Percentiles rank a stretch among this genome's conserved stretches.
phyloP scores from a whole-genome alignment of 2,329 filamentous ascomycete species.

The Cladophialophora psammophila region DNA sequence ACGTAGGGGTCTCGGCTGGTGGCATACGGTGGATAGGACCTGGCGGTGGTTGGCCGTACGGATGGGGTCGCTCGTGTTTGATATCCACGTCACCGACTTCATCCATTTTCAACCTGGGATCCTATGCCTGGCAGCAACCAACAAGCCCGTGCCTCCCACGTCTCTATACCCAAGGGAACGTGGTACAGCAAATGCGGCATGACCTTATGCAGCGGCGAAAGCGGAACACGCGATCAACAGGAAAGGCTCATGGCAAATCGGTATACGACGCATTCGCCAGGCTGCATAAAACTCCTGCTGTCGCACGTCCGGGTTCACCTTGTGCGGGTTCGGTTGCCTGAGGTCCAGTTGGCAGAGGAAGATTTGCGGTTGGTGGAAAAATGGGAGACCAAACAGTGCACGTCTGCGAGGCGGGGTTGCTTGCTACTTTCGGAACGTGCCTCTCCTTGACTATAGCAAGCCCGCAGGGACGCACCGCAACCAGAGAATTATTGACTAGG shows the following conservation, averaged over 20 bases:
- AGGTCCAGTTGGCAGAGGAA: conserved; percentile 23
- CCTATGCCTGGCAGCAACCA: conserved; percentile 23
- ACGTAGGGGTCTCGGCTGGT: conserved; percentile 39
- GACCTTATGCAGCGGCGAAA: conserved; percentile 31
- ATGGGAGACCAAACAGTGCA: conserved; percentile 26
- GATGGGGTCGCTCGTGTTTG: conserved; percentile 37
- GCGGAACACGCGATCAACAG: conserved; percentile 30
- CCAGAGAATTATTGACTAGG: conserved; percentile 19
- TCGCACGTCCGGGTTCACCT: conserved; percentile 22
- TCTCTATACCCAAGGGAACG: conserved; percentile 38
- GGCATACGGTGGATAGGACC: conserved; percentile 37
- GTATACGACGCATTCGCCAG: conserved; percentile 31
- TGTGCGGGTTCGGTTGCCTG: conserved; percentile 16
- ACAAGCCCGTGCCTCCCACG: conserved; percentile 34
- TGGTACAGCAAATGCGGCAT: conserved; percentile 36
- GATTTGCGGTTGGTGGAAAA: conserved; percentile 26
- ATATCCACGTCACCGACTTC: conserved; percentile 38
- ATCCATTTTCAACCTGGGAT: conserved; percentile 38
- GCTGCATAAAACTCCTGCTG: conserved; percentile 31
- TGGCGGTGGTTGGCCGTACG: conserved; percentile 36
- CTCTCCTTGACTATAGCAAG: conserved; percentile 23
- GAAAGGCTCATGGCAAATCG: conserved; percentile 36
- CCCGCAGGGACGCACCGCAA: conserved; percentile 30
- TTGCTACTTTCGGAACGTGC: conserved; percentile 21
- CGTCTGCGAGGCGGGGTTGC: conserved; percentile 16